These are phyloP conservation scores for Coemansia sp. DNA, from an alignment of 192 early-diverging fungal species.

Conservation along the genomic window DNA sequence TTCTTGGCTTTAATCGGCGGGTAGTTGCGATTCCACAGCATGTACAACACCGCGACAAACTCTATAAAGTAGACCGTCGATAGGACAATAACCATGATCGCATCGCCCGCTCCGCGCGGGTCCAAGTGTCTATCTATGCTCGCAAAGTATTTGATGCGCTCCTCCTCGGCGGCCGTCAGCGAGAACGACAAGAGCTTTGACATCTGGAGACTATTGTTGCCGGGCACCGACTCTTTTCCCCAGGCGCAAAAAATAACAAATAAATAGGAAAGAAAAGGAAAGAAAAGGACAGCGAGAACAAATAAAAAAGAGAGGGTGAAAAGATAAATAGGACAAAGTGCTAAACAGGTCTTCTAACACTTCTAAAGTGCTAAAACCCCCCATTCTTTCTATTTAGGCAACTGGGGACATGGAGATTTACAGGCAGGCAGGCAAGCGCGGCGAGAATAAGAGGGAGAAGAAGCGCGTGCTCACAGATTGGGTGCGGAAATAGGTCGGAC, in stretches of 20 bases:
- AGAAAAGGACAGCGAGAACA: neutral
- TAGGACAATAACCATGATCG: conserved; percentile 10
- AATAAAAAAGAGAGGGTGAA: neutral
- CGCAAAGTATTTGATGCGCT: conserved; percentile 9
- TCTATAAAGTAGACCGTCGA: conserved; percentile 23
- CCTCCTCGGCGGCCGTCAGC: conserved; percentile 19
- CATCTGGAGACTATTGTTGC: conserved; percentile 9
- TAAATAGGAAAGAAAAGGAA: neutral
- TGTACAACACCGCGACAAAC: conserved; percentile 21
- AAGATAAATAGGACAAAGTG: neutral
- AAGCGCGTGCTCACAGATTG: neutral
- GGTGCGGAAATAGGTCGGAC: neutral
- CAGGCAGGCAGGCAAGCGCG: neutral
- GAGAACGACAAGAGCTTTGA: conserved; percentile 30
- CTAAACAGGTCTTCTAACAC: too few species aligned
- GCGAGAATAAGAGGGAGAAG: neutral
- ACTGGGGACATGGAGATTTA: neutral
- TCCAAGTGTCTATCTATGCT: conserved; percentile 11
- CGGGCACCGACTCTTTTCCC: too few species aligned
- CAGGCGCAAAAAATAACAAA: neutral
- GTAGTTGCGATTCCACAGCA: conserved; percentile 53
- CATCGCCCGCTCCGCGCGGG: conserved; percentile 28
- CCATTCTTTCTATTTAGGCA: too few species aligned
- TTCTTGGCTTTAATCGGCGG: conserved; percentile 58
- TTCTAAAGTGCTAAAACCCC: too few species aligned